These are phyloP conservation scores for Cicer yamashitae DNA, from an alignment of 306 rosid species.

Conservation along the genomic window DNA sequence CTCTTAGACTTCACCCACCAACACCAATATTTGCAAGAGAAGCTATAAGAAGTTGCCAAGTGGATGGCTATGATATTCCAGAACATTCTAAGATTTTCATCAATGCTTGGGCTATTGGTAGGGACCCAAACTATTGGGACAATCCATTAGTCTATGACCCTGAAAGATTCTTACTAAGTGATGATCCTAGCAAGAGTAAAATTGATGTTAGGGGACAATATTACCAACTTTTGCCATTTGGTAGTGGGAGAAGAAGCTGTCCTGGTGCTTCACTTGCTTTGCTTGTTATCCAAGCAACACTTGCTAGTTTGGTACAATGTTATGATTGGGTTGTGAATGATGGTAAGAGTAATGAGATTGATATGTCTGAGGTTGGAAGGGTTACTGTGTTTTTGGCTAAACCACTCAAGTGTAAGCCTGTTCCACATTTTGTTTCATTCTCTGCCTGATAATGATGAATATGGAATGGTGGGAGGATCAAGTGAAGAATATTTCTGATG, in stretches of 20 bases:
- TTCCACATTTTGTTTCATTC: constrained; percentile 43
- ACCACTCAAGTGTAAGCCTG: constrained; percentile 46
- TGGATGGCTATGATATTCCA: constrained; percentile 48
- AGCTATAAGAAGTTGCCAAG: constrained; percentile 42
- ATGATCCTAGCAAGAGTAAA: constrained; percentile 41
- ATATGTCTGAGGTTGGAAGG: constrained; percentile 41
- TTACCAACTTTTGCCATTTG: constrained; percentile 56
- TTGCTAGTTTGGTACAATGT: constrained; percentile 55
- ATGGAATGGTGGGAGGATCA: background rate
- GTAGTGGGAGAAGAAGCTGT: constrained; percentile 64
- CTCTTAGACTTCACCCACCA: constrained; percentile 59
- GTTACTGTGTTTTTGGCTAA: constrained; percentile 46
- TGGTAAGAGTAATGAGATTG: constrained; percentile 31
- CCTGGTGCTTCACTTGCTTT: constrained; percentile 60
- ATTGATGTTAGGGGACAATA: constrained; percentile 56
- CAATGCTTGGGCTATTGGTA: constrained; percentile 56
- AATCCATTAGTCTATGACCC: constrained; percentile 50
- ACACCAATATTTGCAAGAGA: constrained; percentile 56
- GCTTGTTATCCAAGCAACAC: constrained; percentile 47
- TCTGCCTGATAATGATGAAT: constrained; percentile 31
- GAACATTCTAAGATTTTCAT: constrained; percentile 46
- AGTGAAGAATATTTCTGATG: constrained; percentile 9
- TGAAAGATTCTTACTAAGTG: constrained; percentile 47
- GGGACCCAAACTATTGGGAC: constrained; percentile 53
- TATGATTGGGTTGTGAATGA: constrained; percentile 55